Percentiles rank a stretch among this genome's conserved stretches.
Evolutionary conservation across 2,329 filamentous ascomycete species (phyloP).

Genomic region (Thelonectria rubi): DNA sequence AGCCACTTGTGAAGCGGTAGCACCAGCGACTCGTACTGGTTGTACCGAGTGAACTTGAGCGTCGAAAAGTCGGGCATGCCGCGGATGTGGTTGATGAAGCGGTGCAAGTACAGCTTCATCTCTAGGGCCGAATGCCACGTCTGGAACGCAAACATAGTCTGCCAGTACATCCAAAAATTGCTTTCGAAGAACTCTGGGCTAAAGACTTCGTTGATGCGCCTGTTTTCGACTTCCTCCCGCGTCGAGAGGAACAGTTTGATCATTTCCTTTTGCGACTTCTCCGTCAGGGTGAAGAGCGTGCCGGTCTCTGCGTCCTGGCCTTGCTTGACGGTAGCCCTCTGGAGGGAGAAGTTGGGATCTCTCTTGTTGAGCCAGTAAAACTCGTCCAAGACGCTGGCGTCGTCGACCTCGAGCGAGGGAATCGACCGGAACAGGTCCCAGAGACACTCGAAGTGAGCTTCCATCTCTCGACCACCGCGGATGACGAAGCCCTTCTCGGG

Average conservation of each 20-base stretch:
- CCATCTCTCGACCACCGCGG: slow-evolving; percentile 44
- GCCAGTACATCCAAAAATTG: slow-evolving; percentile 32
- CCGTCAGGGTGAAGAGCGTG: slow-evolving; percentile 39
- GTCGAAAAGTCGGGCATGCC: slow-evolving; percentile 30
- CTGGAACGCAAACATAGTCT: slow-evolving; percentile 33
- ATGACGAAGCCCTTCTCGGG: slow-evolving; percentile 44
- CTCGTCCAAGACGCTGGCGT: slow-evolving; percentile 44
- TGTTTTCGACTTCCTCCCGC: slow-evolving; percentile 23
- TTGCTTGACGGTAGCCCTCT: slow-evolving; percentile 42
- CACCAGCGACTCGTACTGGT: slow-evolving; percentile 29
- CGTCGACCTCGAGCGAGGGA: slow-evolving; percentile 41
- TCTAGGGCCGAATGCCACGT: slow-evolving; percentile 28
- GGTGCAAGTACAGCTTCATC: slow-evolving; percentile 29
- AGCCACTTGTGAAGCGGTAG: slow-evolving; percentile 25
- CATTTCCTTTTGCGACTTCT: slow-evolving; percentile 38
- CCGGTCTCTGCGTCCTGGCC: slow-evolving; percentile 41
- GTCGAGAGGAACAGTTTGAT: slow-evolving; percentile 30
- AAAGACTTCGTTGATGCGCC: slow-evolving; percentile 24
- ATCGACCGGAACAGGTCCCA: slow-evolving; percentile 44
- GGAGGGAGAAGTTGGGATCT: slow-evolving; percentile 37
- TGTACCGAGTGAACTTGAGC: slow-evolving; percentile 28
- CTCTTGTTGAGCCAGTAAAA: slow-evolving; percentile 45
- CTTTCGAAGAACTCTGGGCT: slow-evolving; percentile 24
- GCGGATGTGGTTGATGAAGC: slow-evolving; percentile 27
- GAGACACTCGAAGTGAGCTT: slow-evolving; percentile 42